These are phyloP conservation scores for Firmiana major DNA, from an alignment of 345 rosid species.

Conservation along the genomic window DNA sequence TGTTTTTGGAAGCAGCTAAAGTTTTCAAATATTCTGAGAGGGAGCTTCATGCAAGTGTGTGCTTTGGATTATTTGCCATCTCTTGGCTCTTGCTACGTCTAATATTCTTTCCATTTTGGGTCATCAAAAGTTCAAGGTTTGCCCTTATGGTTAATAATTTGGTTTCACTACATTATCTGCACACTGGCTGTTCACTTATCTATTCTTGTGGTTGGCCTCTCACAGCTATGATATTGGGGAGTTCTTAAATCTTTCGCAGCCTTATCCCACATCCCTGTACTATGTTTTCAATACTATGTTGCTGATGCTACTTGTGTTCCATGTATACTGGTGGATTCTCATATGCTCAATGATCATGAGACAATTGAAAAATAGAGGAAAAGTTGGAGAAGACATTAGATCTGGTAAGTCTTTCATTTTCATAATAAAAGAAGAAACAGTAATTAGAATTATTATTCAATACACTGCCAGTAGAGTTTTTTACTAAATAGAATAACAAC, in stretches of 20 bases:
- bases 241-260: conserved; percentile 47
- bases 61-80: conserved; percentile 80
- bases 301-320: conserved; percentile 84
- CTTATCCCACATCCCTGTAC: conserved; percentile 41
- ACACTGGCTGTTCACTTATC: conserved; percentile 16
- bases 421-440: neutral
- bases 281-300: conserved; percentile 83
- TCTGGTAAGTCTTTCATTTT: conserved; percentile 54
- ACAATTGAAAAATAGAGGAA: conserved; percentile 83
- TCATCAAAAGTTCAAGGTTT: conserved; percentile 74
- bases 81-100: conserved; percentile 89
- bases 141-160: conserved; percentile 16
- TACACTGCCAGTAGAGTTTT: too few species aligned
- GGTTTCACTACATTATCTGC: conserved; percentile 3
- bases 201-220: conserved; percentile 17
- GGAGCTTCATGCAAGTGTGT: conserved; percentile 84
- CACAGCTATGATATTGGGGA: conserved; percentile 48
- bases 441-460: too few species aligned
- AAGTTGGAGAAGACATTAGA: conserved; percentile 96
- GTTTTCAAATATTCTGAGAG: conserved; percentile 78
- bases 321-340: conserved; percentile 95
- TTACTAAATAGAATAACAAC: too few species aligned
- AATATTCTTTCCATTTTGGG: conserved; percentile 91
- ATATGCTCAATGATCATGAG: conserved; percentile 78
- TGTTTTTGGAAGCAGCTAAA: conserved; percentile 90